These are phyloP conservation scores for Cydonia oblonga DNA, from an alignment of 331 rosid genomes.

Conservation along the genomic window DNA sequence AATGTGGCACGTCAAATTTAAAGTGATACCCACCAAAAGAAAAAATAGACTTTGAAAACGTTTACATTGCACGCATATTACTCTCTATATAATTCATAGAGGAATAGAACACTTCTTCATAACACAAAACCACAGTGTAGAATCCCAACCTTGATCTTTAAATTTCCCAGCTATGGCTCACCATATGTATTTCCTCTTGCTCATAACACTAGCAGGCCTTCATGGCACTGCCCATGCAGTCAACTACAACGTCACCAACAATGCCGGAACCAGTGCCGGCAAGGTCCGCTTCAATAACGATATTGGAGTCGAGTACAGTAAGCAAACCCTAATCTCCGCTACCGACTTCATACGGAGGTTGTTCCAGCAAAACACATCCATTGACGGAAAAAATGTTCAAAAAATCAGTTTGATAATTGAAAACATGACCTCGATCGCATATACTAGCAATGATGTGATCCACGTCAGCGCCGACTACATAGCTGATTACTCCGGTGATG, in stretches of 20 bases:
- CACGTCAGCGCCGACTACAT: slow-evolving; percentile 35
- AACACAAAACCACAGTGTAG: too few relatives aligned
- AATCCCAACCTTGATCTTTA: too few relatives aligned
- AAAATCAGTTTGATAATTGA: slow-evolving; percentile 31
- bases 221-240: slow-evolving; percentile 16
- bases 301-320: slow-evolving; percentile 31
- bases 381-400: slow-evolving; percentile 22
- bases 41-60: too few relatives aligned
- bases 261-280: slow-evolving; percentile 20
- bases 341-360: slow-evolving; percentile 38
- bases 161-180: too few relatives aligned
- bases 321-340: slow-evolving; percentile 20
- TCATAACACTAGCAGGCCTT: too few relatives aligned
- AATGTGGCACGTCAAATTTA: too few relatives aligned
- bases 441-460: slow-evolving; percentile 20
- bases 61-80: too few relatives aligned
- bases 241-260: slow-evolving; percentile 32
- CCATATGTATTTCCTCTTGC: too few relatives aligned
- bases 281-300: slow-evolving; percentile 30
- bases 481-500: slow-evolving; percentile 12
- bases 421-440: slow-evolving; percentile 39
- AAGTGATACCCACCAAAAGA: too few relatives aligned
- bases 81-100: too few relatives aligned
- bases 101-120: too few relatives aligned
- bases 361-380: slow-evolving; percentile 25